phyloP scores from a whole-genome alignment of 1,139 yeast species.

The Diutina sp. region DNA sequence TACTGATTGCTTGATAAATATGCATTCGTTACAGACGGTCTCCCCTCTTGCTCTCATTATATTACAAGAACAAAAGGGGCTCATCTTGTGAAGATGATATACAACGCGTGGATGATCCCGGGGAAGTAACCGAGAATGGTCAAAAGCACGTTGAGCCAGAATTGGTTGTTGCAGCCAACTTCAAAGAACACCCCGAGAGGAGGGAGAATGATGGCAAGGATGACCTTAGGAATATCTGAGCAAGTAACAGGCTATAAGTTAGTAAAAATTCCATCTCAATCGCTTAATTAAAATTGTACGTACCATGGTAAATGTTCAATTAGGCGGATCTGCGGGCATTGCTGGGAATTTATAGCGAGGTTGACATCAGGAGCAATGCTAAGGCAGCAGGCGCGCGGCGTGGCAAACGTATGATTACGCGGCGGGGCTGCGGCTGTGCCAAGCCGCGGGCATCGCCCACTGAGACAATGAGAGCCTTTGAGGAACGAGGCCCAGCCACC shows the following conservation, averaged over 20 bases:
- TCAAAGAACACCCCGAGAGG: conserved; percentile 69
- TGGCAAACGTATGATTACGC: neutral
- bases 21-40: neutral
- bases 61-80: neutral
- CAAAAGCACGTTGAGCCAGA: conserved; percentile 47
- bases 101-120: conserved; percentile 53
- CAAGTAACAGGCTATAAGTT: conserved; percentile 2
- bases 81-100: conserved; percentile 23
- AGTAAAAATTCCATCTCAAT: neutral
- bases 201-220: conserved; percentile 2
- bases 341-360: neutral
- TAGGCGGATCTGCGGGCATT: neutral
- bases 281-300: neutral
- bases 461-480: neutral
- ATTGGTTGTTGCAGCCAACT: conserved; percentile 44
- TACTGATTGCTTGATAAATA: neutral
- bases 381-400: neutral
- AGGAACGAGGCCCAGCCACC: too few species aligned
- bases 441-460: neutral
- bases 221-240: conserved; percentile 1
- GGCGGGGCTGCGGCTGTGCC: neutral
- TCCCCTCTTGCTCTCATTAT: neutral
- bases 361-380: neutral
- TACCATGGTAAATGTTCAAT: neutral
- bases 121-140: conserved; percentile 55